A percentile compares a stretch with the other conserved stretches of the same genome.
phyloP scores from a whole-genome alignment of 208 protist genomes.

The Hexamita inflata region DNA sequence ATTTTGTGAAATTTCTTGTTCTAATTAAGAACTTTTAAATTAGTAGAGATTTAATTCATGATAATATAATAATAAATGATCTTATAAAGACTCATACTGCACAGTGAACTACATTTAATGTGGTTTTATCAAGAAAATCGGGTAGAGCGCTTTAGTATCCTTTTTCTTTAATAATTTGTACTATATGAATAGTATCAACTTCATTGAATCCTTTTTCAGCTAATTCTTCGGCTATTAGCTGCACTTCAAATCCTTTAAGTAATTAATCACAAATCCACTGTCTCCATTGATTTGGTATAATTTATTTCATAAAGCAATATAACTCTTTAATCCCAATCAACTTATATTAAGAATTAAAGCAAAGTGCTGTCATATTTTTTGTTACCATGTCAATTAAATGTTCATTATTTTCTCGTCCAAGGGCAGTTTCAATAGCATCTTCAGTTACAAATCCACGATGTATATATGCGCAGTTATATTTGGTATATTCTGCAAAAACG shows the following conservation, averaged over 20 bases:
- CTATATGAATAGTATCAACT: background rate
- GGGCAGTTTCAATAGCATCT: constrained; percentile 22
- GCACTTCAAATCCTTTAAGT: background rate
- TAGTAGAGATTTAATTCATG: too few relatives aligned
- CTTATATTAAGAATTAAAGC: constrained; percentile 12
- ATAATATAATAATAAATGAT: too few relatives aligned
- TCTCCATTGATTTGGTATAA: constrained; percentile 26
- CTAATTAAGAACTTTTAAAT: too few relatives aligned
- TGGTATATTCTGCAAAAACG: constrained; percentile 19
- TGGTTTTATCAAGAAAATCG: constrained; percentile 18
- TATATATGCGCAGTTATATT: constrained; percentile 27
- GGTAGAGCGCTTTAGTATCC: background rate
- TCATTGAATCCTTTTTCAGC: constrained; percentile 17
- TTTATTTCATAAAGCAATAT: constrained; percentile 17
- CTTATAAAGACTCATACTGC: too few relatives aligned
- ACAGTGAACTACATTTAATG: constrained; percentile 5
- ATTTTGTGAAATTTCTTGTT: too few relatives aligned
- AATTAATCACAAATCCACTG: constrained; percentile 16
- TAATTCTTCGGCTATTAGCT: background rate
- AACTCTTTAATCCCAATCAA: constrained; percentile 1
- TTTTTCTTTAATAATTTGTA: background rate
- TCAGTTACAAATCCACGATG: constrained; percentile 20
- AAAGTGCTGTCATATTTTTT: background rate
- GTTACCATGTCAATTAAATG: background rate
- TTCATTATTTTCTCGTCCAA: background rate